Percentiles rank a stretch among this genome's conserved stretches.
These are phyloP conservation scores for Colletotrichum simmondsii DNA, from an alignment of 2,329 filamentous ascomycete genomes.

Conservation along the genomic window DNA sequence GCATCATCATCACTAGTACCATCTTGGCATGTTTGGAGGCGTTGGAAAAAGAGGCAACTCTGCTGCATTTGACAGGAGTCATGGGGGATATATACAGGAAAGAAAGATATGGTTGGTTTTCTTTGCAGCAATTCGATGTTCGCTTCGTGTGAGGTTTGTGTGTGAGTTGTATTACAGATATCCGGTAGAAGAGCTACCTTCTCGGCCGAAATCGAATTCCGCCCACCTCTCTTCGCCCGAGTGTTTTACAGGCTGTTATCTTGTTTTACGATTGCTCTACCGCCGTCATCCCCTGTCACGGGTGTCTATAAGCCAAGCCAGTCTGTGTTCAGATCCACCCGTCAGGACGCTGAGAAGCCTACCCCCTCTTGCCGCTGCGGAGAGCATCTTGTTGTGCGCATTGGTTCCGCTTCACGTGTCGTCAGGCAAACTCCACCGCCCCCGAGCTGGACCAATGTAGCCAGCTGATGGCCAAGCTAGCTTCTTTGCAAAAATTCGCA, in stretches of 20 bases:
- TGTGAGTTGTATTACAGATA: not conserved
- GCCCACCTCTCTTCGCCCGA: not conserved
- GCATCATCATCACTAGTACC: slow-evolving; percentile 11
- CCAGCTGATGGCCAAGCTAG: slow-evolving; percentile 8
- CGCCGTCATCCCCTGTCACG: not conserved
- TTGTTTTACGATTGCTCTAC: not conserved
- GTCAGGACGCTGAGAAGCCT: not conserved
- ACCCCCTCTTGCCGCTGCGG: not conserved
- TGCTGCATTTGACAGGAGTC: slow-evolving; percentile 34
- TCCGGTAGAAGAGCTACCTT: not conserved
- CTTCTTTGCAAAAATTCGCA: slow-evolving; percentile 16
- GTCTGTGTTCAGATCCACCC: not conserved
- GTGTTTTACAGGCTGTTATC: not conserved
- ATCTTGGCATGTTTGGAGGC: slow-evolving; percentile 17
- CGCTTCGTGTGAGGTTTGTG: not conserved
- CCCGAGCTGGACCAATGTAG: not conserved
- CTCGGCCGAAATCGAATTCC: not conserved
- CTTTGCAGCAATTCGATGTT: not conserved
- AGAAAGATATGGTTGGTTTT: not conserved
- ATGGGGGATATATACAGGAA: slow-evolving; percentile 15
- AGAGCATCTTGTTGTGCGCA: not conserved
- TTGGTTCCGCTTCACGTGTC: not conserved
- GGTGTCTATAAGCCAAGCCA: slow-evolving; percentile 1
- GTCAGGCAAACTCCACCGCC: not conserved
- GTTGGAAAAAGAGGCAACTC: slow-evolving; percentile 19